Evolutionary conservation across 2,329 filamentous ascomycete species (phyloP).

Genomic region (Chaetomiaceae sp.): DNA sequence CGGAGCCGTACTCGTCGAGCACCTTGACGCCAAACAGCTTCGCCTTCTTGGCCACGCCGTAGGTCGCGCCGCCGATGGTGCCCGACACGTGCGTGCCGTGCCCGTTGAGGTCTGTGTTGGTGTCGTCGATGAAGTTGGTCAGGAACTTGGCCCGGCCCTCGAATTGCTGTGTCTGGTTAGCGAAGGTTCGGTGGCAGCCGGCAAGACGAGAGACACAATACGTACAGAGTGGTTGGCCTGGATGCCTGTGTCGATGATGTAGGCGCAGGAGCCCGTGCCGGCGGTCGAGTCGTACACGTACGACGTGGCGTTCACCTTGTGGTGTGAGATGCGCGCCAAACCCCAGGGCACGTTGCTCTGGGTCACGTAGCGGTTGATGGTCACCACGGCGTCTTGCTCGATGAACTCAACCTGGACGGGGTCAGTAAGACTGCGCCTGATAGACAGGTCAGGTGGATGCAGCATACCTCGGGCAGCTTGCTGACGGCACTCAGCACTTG

Average conservation of each 20-base stretch:
- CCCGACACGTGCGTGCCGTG: constrained; percentile 44
- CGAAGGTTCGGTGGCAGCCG: background rate
- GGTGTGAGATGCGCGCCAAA: constrained; percentile 26
- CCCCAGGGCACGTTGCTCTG: constrained; percentile 26
- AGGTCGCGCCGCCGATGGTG: constrained; percentile 37
- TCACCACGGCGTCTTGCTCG: constrained; percentile 27
- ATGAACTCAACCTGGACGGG: constrained; percentile 28
- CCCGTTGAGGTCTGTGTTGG: constrained; percentile 36
- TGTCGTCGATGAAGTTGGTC: constrained; percentile 32
- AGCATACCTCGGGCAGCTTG: constrained; percentile 23
- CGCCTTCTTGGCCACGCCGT: constrained; percentile 41
- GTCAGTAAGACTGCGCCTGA: background rate
- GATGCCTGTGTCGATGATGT: constrained; percentile 45
- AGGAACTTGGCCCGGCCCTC: constrained; percentile 36
- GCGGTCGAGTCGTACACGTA: constrained; percentile 27
- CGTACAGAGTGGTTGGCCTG: constrained; percentile 32
- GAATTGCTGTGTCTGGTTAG: constrained; percentile 27
- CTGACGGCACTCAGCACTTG: constrained; percentile 20
- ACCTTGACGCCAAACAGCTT: constrained; percentile 41
- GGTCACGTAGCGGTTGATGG: constrained; percentile 21
- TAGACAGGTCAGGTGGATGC: background rate
- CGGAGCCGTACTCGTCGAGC: constrained; percentile 32
- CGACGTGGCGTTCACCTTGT: constrained; percentile 12
- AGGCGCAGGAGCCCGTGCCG: constrained; percentile 27
- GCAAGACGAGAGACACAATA: background rate